Conservation (phyloP, 2,329 filamentous ascomycete genomes). For the Tolypocladium tundrense region DNA sequence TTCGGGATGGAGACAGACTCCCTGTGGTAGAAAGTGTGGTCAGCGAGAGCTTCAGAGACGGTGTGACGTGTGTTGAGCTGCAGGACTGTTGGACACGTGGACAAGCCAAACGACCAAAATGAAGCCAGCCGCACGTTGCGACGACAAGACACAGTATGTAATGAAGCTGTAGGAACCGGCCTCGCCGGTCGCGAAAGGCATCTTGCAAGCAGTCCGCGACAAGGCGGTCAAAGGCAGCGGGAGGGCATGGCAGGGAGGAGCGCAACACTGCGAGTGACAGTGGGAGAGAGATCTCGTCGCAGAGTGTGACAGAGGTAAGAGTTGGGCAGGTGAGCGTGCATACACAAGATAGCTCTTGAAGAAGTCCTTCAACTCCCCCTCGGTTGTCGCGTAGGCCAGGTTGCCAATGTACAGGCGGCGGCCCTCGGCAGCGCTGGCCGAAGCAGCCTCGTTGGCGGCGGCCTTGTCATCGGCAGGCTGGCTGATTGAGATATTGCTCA, state of each 20-base stretch:
- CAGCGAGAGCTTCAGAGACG: conserved; percentile 12
- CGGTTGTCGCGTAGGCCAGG: conserved; percentile 99
- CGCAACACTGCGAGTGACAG: neutral
- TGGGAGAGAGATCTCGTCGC: neutral
- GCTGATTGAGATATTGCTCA: conserved; percentile 61
- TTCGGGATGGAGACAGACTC: conserved; percentile 98
- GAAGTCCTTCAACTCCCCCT: conserved; percentile 99
- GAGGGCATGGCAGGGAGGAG: neutral
- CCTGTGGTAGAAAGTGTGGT: conserved; percentile 37
- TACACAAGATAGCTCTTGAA: conserved; percentile 99
- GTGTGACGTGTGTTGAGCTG: neutral
- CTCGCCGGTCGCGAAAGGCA: neutral
- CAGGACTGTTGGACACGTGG: neutral
- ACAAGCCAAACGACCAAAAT: neutral
- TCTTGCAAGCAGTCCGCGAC: neutral
- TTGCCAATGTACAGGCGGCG: conserved; percentile 99
- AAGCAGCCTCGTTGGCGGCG: conserved; percentile 76
- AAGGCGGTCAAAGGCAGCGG: neutral
- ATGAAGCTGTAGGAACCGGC: neutral
- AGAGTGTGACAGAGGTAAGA: neutral
- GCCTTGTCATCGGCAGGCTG: conserved; percentile 42
- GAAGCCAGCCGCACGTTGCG: neutral
- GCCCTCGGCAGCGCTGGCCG: conserved; percentile 95
- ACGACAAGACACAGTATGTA: neutral
- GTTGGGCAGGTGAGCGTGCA: conserved; percentile 33